A percentile compares a stretch with the other conserved stretches of the same genome.
Evolutionary conservation across 2,329 filamentous ascomycete species (phyloP).

Genomic region (Beauveria brongniartii): DNA sequence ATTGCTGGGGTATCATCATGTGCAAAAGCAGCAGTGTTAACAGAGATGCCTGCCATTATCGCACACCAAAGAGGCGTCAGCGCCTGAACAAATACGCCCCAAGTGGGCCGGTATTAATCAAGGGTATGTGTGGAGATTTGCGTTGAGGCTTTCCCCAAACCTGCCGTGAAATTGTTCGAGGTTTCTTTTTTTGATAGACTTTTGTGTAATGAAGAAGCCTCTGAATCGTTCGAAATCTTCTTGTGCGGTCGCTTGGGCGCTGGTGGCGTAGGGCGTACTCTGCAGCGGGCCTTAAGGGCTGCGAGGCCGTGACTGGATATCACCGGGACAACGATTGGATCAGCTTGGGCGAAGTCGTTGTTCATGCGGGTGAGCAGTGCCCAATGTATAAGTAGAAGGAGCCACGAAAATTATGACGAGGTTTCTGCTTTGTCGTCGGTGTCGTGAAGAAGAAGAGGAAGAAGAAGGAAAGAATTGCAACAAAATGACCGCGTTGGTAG

Average conservation of each 20-base stretch:
- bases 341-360: neutral
- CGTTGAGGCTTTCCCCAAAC: neutral
- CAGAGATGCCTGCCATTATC: constrained; percentile 8
- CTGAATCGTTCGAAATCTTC: neutral
- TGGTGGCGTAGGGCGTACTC: neutral
- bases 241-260: neutral
- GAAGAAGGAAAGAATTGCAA: neutral
- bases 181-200: too few species aligned
- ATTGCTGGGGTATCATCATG: constrained; percentile 2
- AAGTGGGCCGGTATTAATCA: constrained; percentile 10
- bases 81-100: neutral
- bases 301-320: neutral
- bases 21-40: neutral
- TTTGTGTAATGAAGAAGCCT: too few species aligned
- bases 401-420: neutral
- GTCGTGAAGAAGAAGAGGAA: neutral
- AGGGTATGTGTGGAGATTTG: constrained; percentile 1
- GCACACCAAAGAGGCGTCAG: neutral
- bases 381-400: neutral
- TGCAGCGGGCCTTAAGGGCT: neutral
- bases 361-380: neutral
- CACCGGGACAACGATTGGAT: neutral
- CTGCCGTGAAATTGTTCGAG: too few species aligned
- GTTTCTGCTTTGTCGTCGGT: neutral
- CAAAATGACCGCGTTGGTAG: neutral